Evolutionary conservation across 2,329 filamentous ascomycete genomes (phyloP).

Genomic region (Karstenula rhodostoma): DNA sequence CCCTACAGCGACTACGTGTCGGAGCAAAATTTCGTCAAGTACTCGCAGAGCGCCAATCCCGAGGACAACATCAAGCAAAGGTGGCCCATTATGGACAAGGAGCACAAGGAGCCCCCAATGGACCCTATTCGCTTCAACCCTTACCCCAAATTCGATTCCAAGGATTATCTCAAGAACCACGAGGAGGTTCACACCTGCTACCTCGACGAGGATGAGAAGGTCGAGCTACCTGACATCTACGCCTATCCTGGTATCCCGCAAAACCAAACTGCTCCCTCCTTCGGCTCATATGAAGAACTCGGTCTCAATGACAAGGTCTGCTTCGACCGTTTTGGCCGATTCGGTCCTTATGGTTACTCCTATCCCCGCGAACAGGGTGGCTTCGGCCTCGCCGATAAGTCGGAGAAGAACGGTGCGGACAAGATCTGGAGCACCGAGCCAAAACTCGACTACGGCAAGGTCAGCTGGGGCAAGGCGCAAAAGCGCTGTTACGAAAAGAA

Average conservation of each 20-base stretch:
- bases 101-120: slow-evolving; percentile 48
- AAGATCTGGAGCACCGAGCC: slow-evolving; percentile 59
- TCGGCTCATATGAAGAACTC: slow-evolving; percentile 58
- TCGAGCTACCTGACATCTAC: slow-evolving; percentile 68
- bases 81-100: slow-evolving; percentile 44
- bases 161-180: slow-evolving; percentile 57
- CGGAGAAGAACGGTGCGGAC: slow-evolving; percentile 55
- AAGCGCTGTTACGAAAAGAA: slow-evolving; percentile 60
- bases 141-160: slow-evolving; percentile 54
- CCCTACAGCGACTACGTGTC: slow-evolving; percentile 52
- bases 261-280: slow-evolving; percentile 58
- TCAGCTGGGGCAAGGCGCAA: slow-evolving; percentile 60
- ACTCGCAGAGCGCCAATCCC: slow-evolving; percentile 47
- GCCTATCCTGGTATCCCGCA: slow-evolving; percentile 66
- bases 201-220: slow-evolving; percentile 66
- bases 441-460: slow-evolving; percentile 57
- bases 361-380: slow-evolving; percentile 56
- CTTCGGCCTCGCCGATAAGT: slow-evolving; percentile 57
- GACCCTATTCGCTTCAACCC: slow-evolving; percentile 55
- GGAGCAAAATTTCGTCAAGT: slow-evolving; percentile 55
- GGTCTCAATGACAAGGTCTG: slow-evolving; percentile 58
- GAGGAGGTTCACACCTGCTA: slow-evolving; percentile 68
- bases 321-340: slow-evolving; percentile 60
- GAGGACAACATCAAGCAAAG: slow-evolving; percentile 50
- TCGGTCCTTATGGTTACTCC: slow-evolving; percentile 61